A percentile compares a stretch with the other conserved stretches of the same genome.
Evolutionary conservation across 345 rosid genomes (phyloP).

Genomic region (Brassica napus): DNA sequence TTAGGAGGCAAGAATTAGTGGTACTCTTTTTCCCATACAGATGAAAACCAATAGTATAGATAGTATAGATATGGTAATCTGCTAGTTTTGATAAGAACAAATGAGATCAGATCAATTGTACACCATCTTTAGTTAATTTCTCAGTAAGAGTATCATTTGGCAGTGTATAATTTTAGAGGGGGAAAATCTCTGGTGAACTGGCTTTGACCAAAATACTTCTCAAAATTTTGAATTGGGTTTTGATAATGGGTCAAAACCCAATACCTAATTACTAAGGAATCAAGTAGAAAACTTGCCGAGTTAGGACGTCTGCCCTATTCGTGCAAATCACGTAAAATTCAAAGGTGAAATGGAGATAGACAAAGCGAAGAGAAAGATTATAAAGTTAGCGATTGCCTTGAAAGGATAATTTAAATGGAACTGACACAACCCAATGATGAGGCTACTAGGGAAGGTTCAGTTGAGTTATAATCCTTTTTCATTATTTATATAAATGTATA

Average conservation of each 20-base stretch:
- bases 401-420: constrained; percentile 27
- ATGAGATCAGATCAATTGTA: neutral
- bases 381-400: constrained; percentile 30
- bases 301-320: too few species aligned
- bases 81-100: neutral
- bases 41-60: too few species aligned
- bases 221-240: too few species aligned
- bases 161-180: too few species aligned
- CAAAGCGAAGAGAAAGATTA: constrained; percentile 41
- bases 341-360: constrained; percentile 44
- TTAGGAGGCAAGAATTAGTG: too few species aligned
- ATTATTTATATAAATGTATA: neutral
- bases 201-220: too few species aligned
- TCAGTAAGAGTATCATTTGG: neutral
- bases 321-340: neutral
- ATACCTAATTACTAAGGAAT: neutral
- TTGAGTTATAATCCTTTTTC: neutral
- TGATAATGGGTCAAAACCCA: neutral
- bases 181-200: too few species aligned
- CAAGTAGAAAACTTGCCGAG: neutral
- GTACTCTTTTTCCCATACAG: too few species aligned
- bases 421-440: constrained; percentile 36
- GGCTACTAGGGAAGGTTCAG: constrained; percentile 1
- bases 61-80: neutral
- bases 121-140: neutral